Evolutionary conservation across 306 rosid genomes (phyloP).

Genomic region (Boehmeria nivea): DNA sequence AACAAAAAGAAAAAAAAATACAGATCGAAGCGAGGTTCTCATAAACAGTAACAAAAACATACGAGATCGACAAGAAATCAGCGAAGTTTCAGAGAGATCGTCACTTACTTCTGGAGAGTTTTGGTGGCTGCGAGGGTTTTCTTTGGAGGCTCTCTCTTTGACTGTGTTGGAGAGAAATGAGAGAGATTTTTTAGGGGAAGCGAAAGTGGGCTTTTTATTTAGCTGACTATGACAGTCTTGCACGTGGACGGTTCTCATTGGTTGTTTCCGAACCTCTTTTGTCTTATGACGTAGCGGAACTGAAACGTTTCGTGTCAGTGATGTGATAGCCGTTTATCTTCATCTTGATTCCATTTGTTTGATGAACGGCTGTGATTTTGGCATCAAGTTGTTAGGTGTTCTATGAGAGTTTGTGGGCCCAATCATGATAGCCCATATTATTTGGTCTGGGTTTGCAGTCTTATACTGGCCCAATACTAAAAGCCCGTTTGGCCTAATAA

Average conservation of each 20-base stretch:
- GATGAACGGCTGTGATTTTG: too few relatives aligned
- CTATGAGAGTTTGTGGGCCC: too few relatives aligned
- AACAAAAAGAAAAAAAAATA: background rate
- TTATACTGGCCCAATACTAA: too few relatives aligned
- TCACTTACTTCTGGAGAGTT: slow-evolving; percentile 7
- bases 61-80: background rate
- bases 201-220: slow-evolving; percentile 6
- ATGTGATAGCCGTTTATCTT: background rate
- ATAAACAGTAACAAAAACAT: background rate
- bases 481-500: too few relatives aligned
- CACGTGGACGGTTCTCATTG: slow-evolving; percentile 8
- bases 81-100: background rate
- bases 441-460: too few relatives aligned
- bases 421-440: too few relatives aligned
- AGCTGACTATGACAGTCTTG: slow-evolving; percentile 2
- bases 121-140: slow-evolving; percentile 25
- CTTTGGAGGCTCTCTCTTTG: slow-evolving; percentile 17
- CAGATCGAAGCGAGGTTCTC: background rate
- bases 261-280: background rate
- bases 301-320: too few relatives aligned
- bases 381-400: too few relatives aligned
- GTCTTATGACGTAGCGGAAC: background rate
- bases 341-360: too few relatives aligned
- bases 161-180: background rate
- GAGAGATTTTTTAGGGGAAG: background rate